These are phyloP conservation scores for Toxoplasma gondii DNA, from an alignment of 169 alveolate species.

Conservation along the genomic window DNA sequence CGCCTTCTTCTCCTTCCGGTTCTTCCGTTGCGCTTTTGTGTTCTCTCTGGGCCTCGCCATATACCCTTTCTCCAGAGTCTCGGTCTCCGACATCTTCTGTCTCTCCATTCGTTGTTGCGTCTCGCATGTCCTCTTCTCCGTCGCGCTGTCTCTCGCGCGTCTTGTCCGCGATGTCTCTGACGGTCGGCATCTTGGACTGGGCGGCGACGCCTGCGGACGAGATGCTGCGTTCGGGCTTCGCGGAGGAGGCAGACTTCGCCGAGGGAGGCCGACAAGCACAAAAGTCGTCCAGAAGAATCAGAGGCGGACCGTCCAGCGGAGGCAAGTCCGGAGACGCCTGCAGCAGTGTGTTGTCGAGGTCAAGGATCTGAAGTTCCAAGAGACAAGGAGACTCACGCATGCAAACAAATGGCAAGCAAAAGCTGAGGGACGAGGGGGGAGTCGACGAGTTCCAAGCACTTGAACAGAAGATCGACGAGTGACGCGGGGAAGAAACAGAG, in stretches of 20 bases:
- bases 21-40: not conserved
- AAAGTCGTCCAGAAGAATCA: conserved; percentile 5
- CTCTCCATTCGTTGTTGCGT: not conserved
- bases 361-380: not conserved
- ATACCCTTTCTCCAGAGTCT: not conserved
- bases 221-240: too few species aligned
- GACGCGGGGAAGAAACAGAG: too few species aligned
- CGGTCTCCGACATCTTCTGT: not conserved
- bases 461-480: not conserved
- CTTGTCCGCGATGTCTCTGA: too few species aligned
- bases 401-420: not conserved
- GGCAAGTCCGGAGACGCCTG: not conserved
- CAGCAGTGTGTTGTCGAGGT: conserved; percentile 20
- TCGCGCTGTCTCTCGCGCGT: not conserved
- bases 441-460: not conserved
- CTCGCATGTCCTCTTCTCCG: not conserved
- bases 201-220: too few species aligned
- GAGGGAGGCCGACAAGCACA: not conserved
- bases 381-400: not conserved
- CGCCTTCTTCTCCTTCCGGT: not conserved
- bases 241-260: not conserved
- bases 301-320: conserved; percentile 7
- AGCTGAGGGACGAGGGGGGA: not conserved
- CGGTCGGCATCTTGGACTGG: too few species aligned
- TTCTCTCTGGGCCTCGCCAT: not conserved